These are phyloP conservation scores for Saturnispora sekii DNA, from an alignment of 805 yeast genomes.

Conservation along the genomic window DNA sequence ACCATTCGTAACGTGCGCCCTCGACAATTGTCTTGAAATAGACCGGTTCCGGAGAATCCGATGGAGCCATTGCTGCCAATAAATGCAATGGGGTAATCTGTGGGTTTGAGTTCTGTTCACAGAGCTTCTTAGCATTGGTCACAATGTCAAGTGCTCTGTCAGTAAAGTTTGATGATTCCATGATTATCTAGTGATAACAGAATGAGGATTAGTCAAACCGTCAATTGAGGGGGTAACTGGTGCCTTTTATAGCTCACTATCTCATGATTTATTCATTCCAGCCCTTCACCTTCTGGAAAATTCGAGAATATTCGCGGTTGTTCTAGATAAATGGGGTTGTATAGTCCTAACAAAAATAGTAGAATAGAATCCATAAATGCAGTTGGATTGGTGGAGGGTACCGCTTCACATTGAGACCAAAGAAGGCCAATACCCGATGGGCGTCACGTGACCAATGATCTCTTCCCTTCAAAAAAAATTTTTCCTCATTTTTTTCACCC, in stretches of 20 bases:
- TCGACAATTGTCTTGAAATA: constrained; percentile 78
- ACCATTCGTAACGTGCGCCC: constrained; percentile 84
- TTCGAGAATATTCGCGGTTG: background rate
- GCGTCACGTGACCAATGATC: background rate
- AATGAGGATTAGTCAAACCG: background rate
- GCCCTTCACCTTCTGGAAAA: background rate
- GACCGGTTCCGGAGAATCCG: constrained; percentile 40
- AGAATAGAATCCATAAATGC: background rate
- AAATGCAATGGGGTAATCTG: constrained; percentile 84
- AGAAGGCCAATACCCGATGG: background rate
- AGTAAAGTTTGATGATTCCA: constrained; percentile 76
- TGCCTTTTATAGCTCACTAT: background rate
- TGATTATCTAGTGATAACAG: constrained; percentile 12
- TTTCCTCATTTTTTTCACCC: constrained; percentile 1
- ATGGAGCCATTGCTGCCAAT: constrained; percentile 80
- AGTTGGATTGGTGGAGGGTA: background rate
- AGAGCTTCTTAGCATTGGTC: constrained; percentile 70
- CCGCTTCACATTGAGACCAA: background rate
- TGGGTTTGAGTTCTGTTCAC: constrained; percentile 75
- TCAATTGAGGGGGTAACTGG: too few species aligned
- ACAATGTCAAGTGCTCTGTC: constrained; percentile 84
- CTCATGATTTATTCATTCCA: background rate
- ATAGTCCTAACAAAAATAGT: background rate
- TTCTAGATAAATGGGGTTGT: constrained; percentile 1
- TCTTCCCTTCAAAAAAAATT: background rate